Base-by-base conservation (phyloP, 805 yeast species). In the Candida railenensis region DNA sequence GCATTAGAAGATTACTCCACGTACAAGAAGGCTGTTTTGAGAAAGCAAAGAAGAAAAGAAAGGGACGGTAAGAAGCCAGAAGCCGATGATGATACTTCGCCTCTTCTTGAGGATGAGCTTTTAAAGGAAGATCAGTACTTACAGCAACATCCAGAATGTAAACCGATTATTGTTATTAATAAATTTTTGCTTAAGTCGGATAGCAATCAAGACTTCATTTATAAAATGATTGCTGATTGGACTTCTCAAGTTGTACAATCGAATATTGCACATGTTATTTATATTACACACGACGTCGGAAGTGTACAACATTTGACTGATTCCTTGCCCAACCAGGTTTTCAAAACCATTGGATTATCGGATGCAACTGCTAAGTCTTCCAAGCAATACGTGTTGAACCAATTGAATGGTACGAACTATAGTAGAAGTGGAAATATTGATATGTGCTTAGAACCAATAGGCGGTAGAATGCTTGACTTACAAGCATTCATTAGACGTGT, bases 381-480 rank as follows among this genome's bases (percentile, higher is more conserved):
- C 0, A 78, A 77, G 51, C 77, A 77, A 36, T 94, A 85, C 61
- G 88, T 91, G 11, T 50, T 77, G 46, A 76, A 74, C 22, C 87
- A 83, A 51, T 63, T 85, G 40, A 57, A 49, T n/a, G 57, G 57
- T 16, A 40, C 36, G 18, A 52, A 51, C 15, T 30, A 16, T 20
- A 16, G 28, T 12, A 34, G 22, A 25, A 47, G 51, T 18, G 58
- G 54, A 3, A 63, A 59, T 4, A 60, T 63, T 25, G 66, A 61
- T 22, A 65, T 68, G 3, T 77, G 83, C 28, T 67, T 91, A 30
- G 80, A 71, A 22, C 95, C 96, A 11, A 67, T 94, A 22, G 99
- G 99, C 18, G 99, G 99, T 36, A 81, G 99, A 51, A 87, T 92
- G 91, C 74, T 90, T 39, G 99, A 94, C 63, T 73, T 94, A 43